Base-by-base conservation (phyloP, 1,139 yeast species). In the Arxiozyma telluris region DNA sequence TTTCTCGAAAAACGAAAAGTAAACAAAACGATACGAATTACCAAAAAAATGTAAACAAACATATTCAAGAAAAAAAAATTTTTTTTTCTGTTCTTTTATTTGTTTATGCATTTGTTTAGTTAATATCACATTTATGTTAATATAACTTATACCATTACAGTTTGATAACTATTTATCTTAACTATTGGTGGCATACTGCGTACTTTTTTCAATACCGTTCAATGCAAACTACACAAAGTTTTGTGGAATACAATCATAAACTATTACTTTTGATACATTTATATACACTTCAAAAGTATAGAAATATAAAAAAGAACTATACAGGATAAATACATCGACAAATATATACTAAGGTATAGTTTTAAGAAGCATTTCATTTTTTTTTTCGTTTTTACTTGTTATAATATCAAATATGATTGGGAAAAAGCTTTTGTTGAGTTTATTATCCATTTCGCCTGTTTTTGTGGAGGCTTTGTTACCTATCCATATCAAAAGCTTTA, bases 391-490 rank as follows among this genome's bases (percentile, higher is more conserved):
- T 22, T 34, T 34, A 15, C n/a, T n/a, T 34, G 9, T 4, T 34
- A 12, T 15, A 6, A 15, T n/a, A 7, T 23, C 22, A 18, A 45
- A n/a, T 48, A 53, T 51, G 49, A 39, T 56, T 18, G 42, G 50
- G 21, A 55, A 51, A 22, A 54, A 49, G 25, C 42, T 54, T 12
- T n/a, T 57, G 5, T 21, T 46, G 15, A 34, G 49, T 9, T 38
- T 58, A 22, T 44, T 60, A 41, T 54, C 59, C 22, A 57, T 50
- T 4, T 47, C 59, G 7, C 59, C 61, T n/a, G 43, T 55, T 18
- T 25, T 60, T n/a, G 64, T 62, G 18, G 41, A 62, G 8, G 80
- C 76, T 3, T 60, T 80, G 53, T 71, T 80, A 48, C 83, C 83
- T 3, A 59, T 80, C 42, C 74, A 73, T 45, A 63, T 72, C 50